Evolutionary conservation across 768 basidiomycete genomes (phyloP), one percentile per base, ranked within the genome.

Genomic region (Trametes cubensis): DNA sequence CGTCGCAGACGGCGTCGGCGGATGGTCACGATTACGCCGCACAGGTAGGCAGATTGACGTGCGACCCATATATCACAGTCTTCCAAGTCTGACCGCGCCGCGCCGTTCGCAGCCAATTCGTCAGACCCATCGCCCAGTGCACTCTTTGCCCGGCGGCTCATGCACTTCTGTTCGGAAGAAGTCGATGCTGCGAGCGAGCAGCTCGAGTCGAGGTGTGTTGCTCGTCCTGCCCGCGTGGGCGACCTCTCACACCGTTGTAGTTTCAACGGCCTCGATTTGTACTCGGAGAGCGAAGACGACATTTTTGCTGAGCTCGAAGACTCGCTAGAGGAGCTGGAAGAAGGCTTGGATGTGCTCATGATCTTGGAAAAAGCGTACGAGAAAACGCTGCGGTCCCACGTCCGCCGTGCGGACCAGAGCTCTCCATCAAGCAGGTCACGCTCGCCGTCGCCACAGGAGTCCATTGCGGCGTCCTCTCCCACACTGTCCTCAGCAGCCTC

Each of bases 1-100:
- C 18, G 89, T 98, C 10, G 93, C 95, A 4, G 95, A 98, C 71
- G 95, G 95, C 30, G 95, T 98, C 0, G 95, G 95, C 0, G 95
- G 95, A 0, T 97, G 94, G 95, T 82, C 87, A 8, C 74, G 78
- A 91, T 81, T 85, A 17, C 73, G 79, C 60, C 73, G 72, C 38
- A 66, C 69, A 58, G 72, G 79, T 80, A 67, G 20, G 75, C 68
- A 13, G 58, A 63, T 28, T 26, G 38, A 54, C 8, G 38, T 25
- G 4, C 40, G 50, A 15, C 8, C 49, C 42, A 30, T 21, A 17
- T 26, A 21, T 30, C 30, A 41, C 62, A 63, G 44, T 53, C 65
- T 44, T n/a, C n/a, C 48, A 70, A 23, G 38, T 23, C 21, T 47
- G 44, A 39, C 30, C 11, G 42, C 17, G 25, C 6, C 51, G 14